A percentile compares a stretch with the other conserved stretches of the same genome.
phyloP scores from a whole-genome alignment of 2,329 filamentous ascomycete species.

The Laburnicola sp. region DNA sequence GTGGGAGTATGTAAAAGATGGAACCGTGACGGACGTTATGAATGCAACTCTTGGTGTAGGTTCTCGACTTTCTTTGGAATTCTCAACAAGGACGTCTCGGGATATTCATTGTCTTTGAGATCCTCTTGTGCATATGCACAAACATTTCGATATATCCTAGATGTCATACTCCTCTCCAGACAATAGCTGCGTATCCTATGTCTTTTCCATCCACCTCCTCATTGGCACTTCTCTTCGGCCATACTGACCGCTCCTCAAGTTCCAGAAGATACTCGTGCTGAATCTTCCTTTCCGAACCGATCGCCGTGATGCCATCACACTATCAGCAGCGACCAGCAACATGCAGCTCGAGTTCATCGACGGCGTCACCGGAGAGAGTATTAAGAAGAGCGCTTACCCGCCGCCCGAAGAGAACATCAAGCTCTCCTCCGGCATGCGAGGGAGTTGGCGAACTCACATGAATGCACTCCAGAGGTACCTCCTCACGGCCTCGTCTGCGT shows the following conservation, averaged over 20 bases:
- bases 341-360: slow-evolving; percentile 55
- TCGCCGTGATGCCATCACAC: slow-evolving; percentile 56
- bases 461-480: slow-evolving; percentile 32
- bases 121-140: too few relatives aligned
- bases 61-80: slow-evolving; percentile 1
- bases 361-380: slow-evolving; percentile 49
- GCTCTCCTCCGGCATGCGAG: slow-evolving; percentile 30
- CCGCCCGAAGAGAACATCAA: slow-evolving; percentile 36
- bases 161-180: too few relatives aligned
- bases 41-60: slow-evolving; percentile 36
- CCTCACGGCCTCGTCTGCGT: neutral
- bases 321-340: slow-evolving; percentile 54
- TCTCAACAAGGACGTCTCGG: slow-evolving; percentile 50
- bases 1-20: slow-evolving; percentile 27
- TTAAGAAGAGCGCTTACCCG: slow-evolving; percentile 33
- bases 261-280: slow-evolving; percentile 58
- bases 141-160: too few relatives aligned
- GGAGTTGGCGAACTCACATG: slow-evolving; percentile 40
- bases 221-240: neutral
- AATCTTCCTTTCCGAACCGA: slow-evolving; percentile 58
- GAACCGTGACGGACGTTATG: slow-evolving; percentile 28
- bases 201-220: too few relatives aligned
- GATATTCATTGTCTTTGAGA: slow-evolving; percentile 26
- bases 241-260: slow-evolving; percentile 42
- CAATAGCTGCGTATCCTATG: too few relatives aligned